phyloP scores from a whole-genome alignment of 2,329 filamentous ascomycete genomes.

The Aspergillus flavus region DNA sequence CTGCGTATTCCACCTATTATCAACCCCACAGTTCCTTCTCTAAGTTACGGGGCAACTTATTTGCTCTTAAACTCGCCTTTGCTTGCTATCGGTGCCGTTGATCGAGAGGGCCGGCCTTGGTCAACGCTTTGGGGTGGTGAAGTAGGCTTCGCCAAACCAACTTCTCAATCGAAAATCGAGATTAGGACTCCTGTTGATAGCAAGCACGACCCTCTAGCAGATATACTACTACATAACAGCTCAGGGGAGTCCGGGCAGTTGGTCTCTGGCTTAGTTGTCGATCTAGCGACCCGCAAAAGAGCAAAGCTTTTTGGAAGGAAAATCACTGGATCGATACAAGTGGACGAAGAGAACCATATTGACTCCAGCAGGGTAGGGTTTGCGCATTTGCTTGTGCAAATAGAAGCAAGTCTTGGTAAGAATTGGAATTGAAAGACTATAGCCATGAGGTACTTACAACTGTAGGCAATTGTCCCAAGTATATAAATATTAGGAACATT shows the following conservation, averaged over 20 bases:
- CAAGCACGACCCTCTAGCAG: conserved; percentile 69
- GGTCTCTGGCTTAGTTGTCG: conserved; percentile 64
- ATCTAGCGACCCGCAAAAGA: conserved; percentile 68
- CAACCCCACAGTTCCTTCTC: conserved; percentile 69
- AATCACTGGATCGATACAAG: conserved; percentile 62
- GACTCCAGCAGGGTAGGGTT: conserved; percentile 14
- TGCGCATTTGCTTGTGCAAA: conserved; percentile 65
- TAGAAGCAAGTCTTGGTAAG: conserved; percentile 68
- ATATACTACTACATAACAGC: conserved; percentile 58
- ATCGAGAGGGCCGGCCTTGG: conserved; percentile 69
- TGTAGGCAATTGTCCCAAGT: conserved; percentile 80
- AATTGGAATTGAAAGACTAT: not conserved
- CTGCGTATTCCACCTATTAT: conserved; percentile 67
- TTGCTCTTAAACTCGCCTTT: conserved; percentile 67
- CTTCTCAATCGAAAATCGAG: conserved; percentile 66
- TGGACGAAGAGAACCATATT: conserved; percentile 22
- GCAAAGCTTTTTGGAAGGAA: conserved; percentile 74
- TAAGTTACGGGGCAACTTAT: conserved; percentile 63
- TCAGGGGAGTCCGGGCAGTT: conserved; percentile 48
- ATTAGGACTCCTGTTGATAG: conserved; percentile 64
- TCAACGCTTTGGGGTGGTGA: conserved; percentile 77
- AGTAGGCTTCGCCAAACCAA: conserved; percentile 64
- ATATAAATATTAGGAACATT: conserved; percentile 74
- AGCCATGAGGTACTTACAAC: conserved; percentile 7
- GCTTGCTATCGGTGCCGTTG: conserved; percentile 73